Conservation (phyloP, 768 basidiomycete species). For the Calocera cornea region DNA sequence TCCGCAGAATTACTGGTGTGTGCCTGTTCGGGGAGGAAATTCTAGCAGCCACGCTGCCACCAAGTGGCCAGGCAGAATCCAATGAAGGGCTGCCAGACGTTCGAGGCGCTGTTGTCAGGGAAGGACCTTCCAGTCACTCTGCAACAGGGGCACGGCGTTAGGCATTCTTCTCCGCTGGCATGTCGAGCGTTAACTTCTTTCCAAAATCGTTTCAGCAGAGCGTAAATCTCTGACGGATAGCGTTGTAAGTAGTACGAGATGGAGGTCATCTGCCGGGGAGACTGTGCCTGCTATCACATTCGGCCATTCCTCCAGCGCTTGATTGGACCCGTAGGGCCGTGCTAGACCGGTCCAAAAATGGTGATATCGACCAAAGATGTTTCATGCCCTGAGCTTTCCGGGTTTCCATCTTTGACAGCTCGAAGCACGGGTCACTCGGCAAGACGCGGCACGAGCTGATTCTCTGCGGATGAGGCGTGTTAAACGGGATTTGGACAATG, state of each 20-base stretch:
- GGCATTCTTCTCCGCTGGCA: background rate
- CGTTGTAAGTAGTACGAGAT: background rate
- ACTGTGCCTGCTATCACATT: background rate
- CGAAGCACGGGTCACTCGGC: background rate
- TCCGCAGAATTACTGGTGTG: background rate
- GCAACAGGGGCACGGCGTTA: background rate
- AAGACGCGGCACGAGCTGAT: background rate
- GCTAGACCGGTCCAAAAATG: background rate
- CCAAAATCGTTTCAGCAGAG: background rate
- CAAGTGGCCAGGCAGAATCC: background rate
- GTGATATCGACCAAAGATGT: background rate
- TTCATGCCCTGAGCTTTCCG: background rate
- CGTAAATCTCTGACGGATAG: background rate
- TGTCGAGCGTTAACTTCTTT: background rate
- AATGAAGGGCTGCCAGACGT: background rate
- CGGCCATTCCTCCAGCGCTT: background rate
- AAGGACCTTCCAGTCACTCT: background rate
- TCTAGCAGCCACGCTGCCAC: background rate
- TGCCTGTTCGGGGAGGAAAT: background rate
- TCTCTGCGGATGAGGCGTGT: too few relatives aligned
- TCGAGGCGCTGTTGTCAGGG: background rate
- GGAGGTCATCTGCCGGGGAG: background rate
- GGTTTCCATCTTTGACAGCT: background rate
- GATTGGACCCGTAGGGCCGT: background rate
- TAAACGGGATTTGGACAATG: too few relatives aligned